These are phyloP conservation scores for Pseudocercospora musae DNA, from an alignment of 2,329 filamentous ascomycete genomes.

Conservation along the genomic window DNA sequence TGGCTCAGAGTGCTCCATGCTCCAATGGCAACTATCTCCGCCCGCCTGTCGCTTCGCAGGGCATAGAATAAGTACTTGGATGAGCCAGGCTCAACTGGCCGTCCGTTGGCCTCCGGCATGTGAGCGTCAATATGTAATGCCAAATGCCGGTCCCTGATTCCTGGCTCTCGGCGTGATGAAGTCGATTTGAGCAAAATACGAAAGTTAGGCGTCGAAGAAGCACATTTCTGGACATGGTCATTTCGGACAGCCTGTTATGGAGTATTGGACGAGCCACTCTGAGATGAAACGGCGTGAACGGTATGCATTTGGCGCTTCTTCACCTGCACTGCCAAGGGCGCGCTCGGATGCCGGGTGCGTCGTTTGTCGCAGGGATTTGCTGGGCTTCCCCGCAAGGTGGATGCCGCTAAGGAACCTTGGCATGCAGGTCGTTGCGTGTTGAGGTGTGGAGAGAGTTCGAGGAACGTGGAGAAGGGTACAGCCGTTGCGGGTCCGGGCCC, in stretches of 20 bases:
- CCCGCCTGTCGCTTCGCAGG: background rate
- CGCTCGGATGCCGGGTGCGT: slow-evolving; percentile 10
- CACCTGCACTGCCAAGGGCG: background rate
- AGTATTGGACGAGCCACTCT: too few relatives aligned
- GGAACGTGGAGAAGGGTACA: slow-evolving; percentile 8
- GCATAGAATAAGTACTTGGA: background rate
- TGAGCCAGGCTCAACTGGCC: background rate
- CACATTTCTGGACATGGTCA: background rate
- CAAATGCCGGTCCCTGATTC: slow-evolving; percentile 2
- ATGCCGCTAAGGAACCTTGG: background rate
- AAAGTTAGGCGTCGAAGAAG: background rate
- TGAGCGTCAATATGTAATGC: background rate
- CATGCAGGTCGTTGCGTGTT: slow-evolving; percentile 3
- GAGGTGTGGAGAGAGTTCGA: slow-evolving; percentile 14
- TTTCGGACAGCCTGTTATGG: too few relatives aligned
- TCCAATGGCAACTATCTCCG: background rate
- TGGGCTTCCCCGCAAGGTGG: slow-evolving; percentile 15
- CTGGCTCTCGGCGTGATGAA: background rate
- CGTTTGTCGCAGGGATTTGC: background rate
- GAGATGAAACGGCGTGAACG: background rate
- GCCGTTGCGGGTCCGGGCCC: background rate
- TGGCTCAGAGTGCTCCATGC: background rate
- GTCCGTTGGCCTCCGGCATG: background rate
- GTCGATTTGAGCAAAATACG: background rate
- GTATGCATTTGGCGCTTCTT: background rate